Evolutionary conservation across 2,329 filamentous ascomycete genomes (phyloP), one percentile per base, ranked within the genome.

Genomic region (Aspergillus candidus): DNA sequence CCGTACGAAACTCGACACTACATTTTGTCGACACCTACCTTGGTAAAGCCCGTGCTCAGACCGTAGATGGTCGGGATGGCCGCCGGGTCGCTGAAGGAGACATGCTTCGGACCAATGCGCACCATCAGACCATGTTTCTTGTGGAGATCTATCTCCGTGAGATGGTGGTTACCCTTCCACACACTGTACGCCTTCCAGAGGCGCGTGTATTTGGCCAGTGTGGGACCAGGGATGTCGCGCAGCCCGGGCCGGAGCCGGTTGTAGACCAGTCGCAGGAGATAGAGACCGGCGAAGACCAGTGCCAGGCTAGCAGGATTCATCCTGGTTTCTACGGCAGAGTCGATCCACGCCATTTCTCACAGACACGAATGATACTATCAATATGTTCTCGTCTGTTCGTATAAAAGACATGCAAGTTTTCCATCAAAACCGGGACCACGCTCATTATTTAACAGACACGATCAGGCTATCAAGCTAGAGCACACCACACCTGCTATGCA

Each of bases 101-200:
- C 18, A 22, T 47, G 44, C 2, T 43, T 35, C 2, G 44, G 44
- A 8, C 44, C 44, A 29, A 43, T 47, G 13, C 44, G 40, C 6
- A 47, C 44, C 15, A 47, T 29, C 22, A 40, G 18, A 11, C 44
- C 44, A 30, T 40, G 34, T 12, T 36, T 33, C 8, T 34, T 27
- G 32, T 47, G 44, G 3, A 43, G 13, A 11, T 18, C n/a, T 11
- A 41, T 15, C 8, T 41, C 29, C 11, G 17, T 22, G 13, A 30
- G 13, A 18, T 41, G 39, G 14, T 22, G 17, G 14, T 41, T n/a
- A 6, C 29, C 11, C 15, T 34, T 32, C 30, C 32, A 41, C 6
- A 41, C 32, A 32, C 14, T 15, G 14, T 11, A 11, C 10, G 30
- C 14, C 15, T 41, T 41, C 39, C 39, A 41, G 27, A 34, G n/a